A percentile compares a stretch with the other conserved stretches of the same genome.
Conservation (phyloP, 768 basidiomycete species). For the Lentinula lateritia region DNA sequence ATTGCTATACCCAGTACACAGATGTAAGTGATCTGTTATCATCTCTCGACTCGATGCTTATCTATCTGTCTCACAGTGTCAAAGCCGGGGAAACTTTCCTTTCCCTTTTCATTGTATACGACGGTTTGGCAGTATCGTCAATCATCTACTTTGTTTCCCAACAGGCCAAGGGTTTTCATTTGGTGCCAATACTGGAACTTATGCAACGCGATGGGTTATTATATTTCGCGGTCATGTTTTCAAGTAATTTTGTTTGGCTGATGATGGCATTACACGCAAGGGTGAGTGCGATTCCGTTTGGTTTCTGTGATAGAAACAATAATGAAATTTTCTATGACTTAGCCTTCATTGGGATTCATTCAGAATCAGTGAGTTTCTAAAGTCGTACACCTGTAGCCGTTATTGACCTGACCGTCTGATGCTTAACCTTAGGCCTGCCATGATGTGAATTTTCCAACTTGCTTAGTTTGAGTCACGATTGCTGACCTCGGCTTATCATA, state of each 20-base stretch:
- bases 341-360: slow-evolving; percentile 6
- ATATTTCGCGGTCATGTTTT: slow-evolving; percentile 17
- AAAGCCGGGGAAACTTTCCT: slow-evolving; percentile 10
- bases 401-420: background rate
- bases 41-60: background rate
- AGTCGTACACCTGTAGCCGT: background rate
- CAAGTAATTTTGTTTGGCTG: slow-evolving; percentile 17
- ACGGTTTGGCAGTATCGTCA: slow-evolving; percentile 12
- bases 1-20: slow-evolving; percentile 4
- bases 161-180: background rate
- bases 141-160: slow-evolving; percentile 5
- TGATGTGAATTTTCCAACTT: slow-evolving; percentile 3
- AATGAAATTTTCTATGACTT: too few species aligned
- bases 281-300: background rate
- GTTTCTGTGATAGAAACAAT: too few species aligned
- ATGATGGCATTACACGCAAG: slow-evolving; percentile 10
- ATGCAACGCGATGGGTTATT: slow-evolving; percentile 14
- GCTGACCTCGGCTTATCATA: background rate
- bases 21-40: background rate
- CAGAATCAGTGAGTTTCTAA: slow-evolving; percentile 9
- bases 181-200: slow-evolving; percentile 1
- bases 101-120: slow-evolving; percentile 15
- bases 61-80: background rate
- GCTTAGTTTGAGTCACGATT: too few species aligned
- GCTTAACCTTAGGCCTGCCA: slow-evolving; percentile 3